Conservation (phyloP, 495 filamentous ascomycete species). For the Penicillium arizonense region DNA sequence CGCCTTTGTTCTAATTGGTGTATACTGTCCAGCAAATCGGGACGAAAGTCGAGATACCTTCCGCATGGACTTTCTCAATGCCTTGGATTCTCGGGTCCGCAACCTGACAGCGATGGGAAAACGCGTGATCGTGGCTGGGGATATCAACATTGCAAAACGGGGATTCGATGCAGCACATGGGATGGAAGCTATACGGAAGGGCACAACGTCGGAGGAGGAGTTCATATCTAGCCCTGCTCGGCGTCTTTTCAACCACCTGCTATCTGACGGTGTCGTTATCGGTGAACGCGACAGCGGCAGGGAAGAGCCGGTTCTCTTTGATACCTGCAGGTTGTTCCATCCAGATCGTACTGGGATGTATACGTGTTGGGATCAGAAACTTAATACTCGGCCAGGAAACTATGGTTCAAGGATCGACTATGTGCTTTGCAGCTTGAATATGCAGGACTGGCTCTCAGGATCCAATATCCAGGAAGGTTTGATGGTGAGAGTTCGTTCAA, state of each 20-base stretch:
- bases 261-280: conserved; percentile 68
- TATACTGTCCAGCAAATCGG: conserved; percentile 85
- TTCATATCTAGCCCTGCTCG: conserved; percentile 75
- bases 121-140: conserved; percentile 78
- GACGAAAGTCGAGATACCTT: conserved; percentile 85
- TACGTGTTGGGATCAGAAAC: conserved; percentile 89
- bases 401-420: conserved; percentile 92
- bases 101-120: conserved; percentile 83
- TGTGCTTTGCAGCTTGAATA: conserved; percentile 75
- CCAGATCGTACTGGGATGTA: conserved; percentile 83
- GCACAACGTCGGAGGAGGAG: conserved; percentile 60
- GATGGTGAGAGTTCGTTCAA: conserved; percentile 50
- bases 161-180: conserved; percentile 72
- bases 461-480: conserved; percentile 96
- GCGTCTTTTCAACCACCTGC: conserved; percentile 78
- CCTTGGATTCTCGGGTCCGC: conserved; percentile 77
- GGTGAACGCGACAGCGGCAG: conserved; percentile 70
- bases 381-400: conserved; percentile 87
- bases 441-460: conserved; percentile 80
- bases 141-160: conserved; percentile 82
- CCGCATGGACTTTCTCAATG: conserved; percentile 72
- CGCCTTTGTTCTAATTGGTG: conserved; percentile 87
- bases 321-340: conserved; percentile 84
- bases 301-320: conserved; percentile 74
- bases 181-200: conserved; percentile 67